phyloP scores from a whole-genome alignment of 768 basidiomycete genomes.

The Tubosaeta sp. region DNA sequence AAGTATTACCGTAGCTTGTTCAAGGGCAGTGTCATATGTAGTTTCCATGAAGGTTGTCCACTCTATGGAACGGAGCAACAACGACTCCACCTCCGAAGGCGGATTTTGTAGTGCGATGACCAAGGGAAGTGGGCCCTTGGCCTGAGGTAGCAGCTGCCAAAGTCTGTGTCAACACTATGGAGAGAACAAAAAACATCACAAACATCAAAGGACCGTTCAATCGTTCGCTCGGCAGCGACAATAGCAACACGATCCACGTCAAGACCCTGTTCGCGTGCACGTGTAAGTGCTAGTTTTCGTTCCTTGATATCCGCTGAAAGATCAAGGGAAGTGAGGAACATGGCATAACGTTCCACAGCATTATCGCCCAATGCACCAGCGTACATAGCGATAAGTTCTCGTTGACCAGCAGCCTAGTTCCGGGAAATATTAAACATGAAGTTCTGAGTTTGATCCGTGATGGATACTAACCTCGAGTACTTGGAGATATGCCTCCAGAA shows the following conservation, averaged over 20 bases:
- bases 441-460: background rate
- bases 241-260: conserved; percentile 77
- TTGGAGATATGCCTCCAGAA: conserved; percentile 84
- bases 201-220: conserved; percentile 67
- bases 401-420: conserved; percentile 63
- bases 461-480: conserved; percentile 66
- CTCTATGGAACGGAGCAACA: conserved; percentile 84
- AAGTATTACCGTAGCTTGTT: conserved; percentile 83
- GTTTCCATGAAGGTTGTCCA: conserved; percentile 81
- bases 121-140: conserved; percentile 57
- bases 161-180: conserved; percentile 6
- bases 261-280: conserved; percentile 80
- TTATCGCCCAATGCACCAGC: conserved; percentile 87
- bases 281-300: conserved; percentile 63
- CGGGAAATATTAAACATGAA: background rate
- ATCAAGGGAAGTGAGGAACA: conserved; percentile 79
- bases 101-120: conserved; percentile 54
- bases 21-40: conserved; percentile 75
- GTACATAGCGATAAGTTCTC: conserved; percentile 90
- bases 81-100: conserved; percentile 52
- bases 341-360: conserved; percentile 87
- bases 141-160: conserved; percentile 45
- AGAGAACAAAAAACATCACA: conserved; percentile 11
- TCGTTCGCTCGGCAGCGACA: conserved; percentile 73
- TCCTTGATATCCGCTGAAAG: conserved; percentile 60